phyloP scores from a whole-genome alignment of 495 filamentous ascomycete species.

The Penicillium parvum region DNA sequence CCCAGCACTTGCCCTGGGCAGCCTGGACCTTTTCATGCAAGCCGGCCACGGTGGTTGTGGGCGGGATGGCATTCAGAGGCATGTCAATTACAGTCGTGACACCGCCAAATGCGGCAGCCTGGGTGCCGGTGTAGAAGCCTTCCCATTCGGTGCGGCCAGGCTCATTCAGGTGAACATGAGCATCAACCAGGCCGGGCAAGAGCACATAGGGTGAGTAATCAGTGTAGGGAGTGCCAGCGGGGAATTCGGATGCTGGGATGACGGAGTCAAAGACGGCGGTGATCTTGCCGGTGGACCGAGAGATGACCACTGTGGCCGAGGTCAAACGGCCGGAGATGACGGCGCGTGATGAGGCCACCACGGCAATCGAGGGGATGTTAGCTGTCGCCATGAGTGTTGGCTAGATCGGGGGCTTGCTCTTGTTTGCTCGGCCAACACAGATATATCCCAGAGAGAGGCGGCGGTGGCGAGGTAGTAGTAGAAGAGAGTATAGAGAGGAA shows the following conservation, averaged over 20 bases:
- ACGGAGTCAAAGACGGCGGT: slow-evolving; percentile 68
- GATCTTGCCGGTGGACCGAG: slow-evolving; percentile 77
- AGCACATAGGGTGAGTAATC: slow-evolving; percentile 86
- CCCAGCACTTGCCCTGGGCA: slow-evolving; percentile 89
- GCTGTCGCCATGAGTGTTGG: slow-evolving; percentile 29
- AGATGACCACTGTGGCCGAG: slow-evolving; percentile 74
- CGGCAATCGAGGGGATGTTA: slow-evolving; percentile 50
- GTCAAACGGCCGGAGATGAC: slow-evolving; percentile 66
- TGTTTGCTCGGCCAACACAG: background rate
- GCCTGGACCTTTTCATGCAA: slow-evolving; percentile 82
- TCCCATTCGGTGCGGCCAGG: slow-evolving; percentile 98
- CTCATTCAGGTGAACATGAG: slow-evolving; percentile 97
- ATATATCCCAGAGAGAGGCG: background rate
- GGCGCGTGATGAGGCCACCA: slow-evolving; percentile 78
- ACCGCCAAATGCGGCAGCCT: slow-evolving; percentile 90
- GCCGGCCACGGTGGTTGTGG: slow-evolving; percentile 82
- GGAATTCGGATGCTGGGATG: slow-evolving; percentile 68
- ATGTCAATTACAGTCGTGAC: slow-evolving; percentile 99
- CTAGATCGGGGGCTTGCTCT: slow-evolving; percentile 7
- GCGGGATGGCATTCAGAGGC: slow-evolving; percentile 96
- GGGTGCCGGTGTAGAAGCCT: slow-evolving; percentile 89
- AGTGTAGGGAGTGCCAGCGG: slow-evolving; percentile 63
- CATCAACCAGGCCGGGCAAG: slow-evolving; percentile 90
- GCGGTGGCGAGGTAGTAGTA: background rate
- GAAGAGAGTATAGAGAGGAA: background rate